Percentiles rank a stretch among this genome's conserved stretches.
Conservation (phyloP, 1,284 basidiomycete genomes). For the Cystobasidium sp. region DNA sequence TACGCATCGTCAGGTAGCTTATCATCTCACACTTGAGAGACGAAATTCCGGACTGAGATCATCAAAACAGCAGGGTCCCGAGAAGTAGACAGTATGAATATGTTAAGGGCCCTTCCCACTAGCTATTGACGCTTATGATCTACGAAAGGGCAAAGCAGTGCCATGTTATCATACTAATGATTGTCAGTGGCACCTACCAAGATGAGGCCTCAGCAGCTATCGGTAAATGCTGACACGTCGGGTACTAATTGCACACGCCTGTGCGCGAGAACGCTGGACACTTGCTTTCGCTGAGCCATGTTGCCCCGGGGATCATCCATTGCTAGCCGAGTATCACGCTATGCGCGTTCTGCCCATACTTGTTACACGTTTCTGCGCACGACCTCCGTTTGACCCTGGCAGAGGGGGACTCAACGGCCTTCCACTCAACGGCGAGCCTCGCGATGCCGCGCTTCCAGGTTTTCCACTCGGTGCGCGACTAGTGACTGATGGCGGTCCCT, state of each 20-base stretch:
- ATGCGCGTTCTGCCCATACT: conserved; percentile 12
- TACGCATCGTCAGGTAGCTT: too few species aligned
- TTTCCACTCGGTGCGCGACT: background rate
- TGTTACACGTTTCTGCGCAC: conserved; percentile 9
- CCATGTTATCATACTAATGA: too few species aligned
- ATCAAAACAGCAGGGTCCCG: too few species aligned
- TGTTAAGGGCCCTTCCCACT: too few species aligned
- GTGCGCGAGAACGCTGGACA: background rate
- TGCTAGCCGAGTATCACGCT: background rate
- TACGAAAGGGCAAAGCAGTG: too few species aligned
- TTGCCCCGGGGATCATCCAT: background rate
- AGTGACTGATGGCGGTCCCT: background rate
- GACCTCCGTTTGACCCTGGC: background rate
- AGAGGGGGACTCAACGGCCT: conserved; percentile 24
- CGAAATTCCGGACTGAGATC: too few species aligned
- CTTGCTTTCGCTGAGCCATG: background rate
- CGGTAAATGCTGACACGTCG: background rate
- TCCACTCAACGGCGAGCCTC: conserved; percentile 9
- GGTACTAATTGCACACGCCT: background rate
- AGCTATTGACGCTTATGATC: too few species aligned
- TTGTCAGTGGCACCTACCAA: too few species aligned
- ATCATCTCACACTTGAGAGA: too few species aligned
- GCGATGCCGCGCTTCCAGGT: background rate
- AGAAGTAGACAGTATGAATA: too few species aligned
- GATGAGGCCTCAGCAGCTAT: too few species aligned